Evolutionary conservation across 2,329 filamentous ascomycete species (phyloP).

Genomic region (Diaporthe vexans): DNA sequence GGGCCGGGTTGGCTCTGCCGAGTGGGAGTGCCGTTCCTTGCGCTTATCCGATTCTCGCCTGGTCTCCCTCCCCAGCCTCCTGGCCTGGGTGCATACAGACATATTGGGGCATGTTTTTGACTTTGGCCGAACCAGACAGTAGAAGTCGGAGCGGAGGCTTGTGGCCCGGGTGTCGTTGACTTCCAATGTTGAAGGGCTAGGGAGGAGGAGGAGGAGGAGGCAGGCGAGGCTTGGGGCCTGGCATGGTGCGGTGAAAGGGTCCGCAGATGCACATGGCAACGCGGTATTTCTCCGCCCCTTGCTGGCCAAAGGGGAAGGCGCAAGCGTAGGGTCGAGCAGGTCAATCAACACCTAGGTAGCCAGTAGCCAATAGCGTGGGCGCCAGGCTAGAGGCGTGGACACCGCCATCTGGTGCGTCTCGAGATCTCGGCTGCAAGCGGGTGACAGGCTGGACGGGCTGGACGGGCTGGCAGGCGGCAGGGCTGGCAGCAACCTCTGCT

Average conservation of each 20-base stretch:
- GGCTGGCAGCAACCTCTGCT: not conserved
- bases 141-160: not conserved
- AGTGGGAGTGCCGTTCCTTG: constrained; percentile 16
- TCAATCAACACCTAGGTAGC: no score
- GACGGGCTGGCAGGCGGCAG: not conserved
- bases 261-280: not conserved
- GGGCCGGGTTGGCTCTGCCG: not conserved
- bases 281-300: constrained; percentile 10
- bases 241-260: not conserved
- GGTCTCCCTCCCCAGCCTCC: not conserved
- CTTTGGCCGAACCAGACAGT: constrained; percentile 5
- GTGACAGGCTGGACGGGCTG: constrained; percentile 7
- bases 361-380: not conserved
- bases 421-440: constrained; percentile 5
- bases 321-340: not conserved
- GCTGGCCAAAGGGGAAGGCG: constrained; percentile 17
- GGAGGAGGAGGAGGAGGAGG: not conserved
- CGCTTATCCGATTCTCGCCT: constrained; percentile 5
- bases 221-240: constrained; percentile 5
- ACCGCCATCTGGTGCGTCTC: constrained; percentile 21
- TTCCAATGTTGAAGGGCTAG: not conserved
- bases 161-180: not conserved
- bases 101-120: not conserved
- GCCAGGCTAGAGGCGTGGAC: constrained; percentile 2
- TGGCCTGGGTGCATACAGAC: not conserved